Conservation (phyloP, 148 eudicot genomes). For the Rheum nobile region DNA sequence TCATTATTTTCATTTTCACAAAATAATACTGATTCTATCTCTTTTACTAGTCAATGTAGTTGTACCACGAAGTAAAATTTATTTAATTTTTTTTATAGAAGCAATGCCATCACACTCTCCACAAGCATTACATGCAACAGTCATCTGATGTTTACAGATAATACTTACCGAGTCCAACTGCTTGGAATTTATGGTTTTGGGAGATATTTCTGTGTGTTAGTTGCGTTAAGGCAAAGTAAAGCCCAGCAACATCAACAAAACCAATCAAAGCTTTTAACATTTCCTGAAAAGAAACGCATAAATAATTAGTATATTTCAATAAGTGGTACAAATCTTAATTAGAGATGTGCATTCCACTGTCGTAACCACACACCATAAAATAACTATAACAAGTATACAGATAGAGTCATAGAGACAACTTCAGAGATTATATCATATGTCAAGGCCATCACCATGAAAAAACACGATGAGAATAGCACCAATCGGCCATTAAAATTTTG, state of each 20-base stretch:
- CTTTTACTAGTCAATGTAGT: not conserved
- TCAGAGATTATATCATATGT: not conserved
- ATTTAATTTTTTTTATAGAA: not conserved
- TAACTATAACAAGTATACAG: not conserved
- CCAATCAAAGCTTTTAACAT: slow-evolving; percentile 80
- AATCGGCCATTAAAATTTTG: too few relatives aligned
- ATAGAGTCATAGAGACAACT: not conserved
- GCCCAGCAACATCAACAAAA: slow-evolving; percentile 93
- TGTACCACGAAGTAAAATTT: not conserved
- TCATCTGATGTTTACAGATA: not conserved
- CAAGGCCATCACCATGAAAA: not conserved
- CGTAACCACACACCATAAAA: not conserved
- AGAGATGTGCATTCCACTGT: not conserved
- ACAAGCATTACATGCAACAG: not conserved
- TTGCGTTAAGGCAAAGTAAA: slow-evolving; percentile 94
- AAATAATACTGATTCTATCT: not conserved
- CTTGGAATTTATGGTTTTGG: slow-evolving; percentile 96
- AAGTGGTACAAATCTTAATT: not conserved
- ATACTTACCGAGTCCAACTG: slow-evolving; percentile 87
- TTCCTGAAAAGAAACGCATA: slow-evolving; percentile 42
- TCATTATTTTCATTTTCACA: not conserved
- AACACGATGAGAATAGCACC: too few relatives aligned
- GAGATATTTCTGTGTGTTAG: slow-evolving; percentile 93
- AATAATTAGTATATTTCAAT: not conserved
- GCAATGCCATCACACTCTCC: not conserved